Conservation (phyloP, 352 stramenopile genomes). For the Pilasporangium apinafurcum region DNA sequence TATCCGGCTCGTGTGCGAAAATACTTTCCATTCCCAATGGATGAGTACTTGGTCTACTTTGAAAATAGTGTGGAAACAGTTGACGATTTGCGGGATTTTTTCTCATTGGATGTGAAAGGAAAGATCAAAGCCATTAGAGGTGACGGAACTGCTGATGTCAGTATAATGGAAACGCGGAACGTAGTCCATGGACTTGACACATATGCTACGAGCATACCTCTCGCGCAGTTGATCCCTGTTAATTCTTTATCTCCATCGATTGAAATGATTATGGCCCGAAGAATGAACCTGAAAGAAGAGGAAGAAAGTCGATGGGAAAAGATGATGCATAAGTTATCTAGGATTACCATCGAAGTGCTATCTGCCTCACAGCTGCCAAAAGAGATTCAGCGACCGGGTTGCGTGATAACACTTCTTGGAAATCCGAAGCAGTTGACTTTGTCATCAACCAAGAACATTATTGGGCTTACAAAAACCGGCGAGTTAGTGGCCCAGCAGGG, state of each 20-base stretch:
- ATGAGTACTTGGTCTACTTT: constrained; percentile 51
- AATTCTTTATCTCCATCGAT: constrained; percentile 26
- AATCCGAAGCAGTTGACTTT: constrained; percentile 12
- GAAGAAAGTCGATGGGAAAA: constrained; percentile 12
- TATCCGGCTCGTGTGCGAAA: constrained; percentile 44
- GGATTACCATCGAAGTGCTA: constrained; percentile 35
- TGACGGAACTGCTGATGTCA: constrained; percentile 55
- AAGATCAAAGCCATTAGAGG: constrained; percentile 36
- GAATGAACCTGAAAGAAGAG: constrained; percentile 14
- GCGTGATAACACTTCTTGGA: constrained; percentile 40
- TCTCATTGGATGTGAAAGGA: constrained; percentile 51
- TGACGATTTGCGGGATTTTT: constrained; percentile 46
- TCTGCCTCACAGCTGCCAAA: constrained; percentile 36
- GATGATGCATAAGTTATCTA: constrained; percentile 30
- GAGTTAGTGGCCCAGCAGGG: constrained; percentile 15
- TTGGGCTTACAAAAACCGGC: constrained; percentile 11
- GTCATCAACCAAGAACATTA: background rate
- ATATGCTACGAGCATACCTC: constrained; percentile 18
- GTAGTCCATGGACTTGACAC: background rate
- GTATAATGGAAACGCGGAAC: constrained; percentile 9
- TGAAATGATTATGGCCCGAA: constrained; percentile 28
- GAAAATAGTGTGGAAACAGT: constrained; percentile 52
- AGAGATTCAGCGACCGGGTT: constrained; percentile 17
- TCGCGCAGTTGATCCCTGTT: constrained; percentile 34
- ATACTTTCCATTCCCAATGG: constrained; percentile 37